phyloP scores from a whole-genome alignment of 192 early-diverging fungal genomes.

The Backusella sp. region DNA sequence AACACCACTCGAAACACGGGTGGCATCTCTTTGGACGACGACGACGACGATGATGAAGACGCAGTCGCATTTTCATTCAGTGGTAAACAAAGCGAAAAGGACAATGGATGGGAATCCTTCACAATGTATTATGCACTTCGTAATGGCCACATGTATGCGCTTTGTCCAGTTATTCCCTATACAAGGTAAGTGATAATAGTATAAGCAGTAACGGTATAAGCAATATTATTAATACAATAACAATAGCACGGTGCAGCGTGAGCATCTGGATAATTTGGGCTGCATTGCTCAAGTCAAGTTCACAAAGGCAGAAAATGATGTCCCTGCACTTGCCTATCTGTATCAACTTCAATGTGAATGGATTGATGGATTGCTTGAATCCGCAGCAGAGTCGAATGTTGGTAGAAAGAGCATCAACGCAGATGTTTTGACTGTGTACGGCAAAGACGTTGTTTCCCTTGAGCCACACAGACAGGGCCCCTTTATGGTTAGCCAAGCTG shows the following conservation, averaged over 20 bases:
- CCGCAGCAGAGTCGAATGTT: slow-evolving; percentile 23
- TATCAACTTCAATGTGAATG: slow-evolving; percentile 43
- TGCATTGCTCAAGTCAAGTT: background rate
- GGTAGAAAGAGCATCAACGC: slow-evolving; percentile 19
- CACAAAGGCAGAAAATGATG: background rate
- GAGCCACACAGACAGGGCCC: slow-evolving; percentile 48
- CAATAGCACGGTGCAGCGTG: slow-evolving; percentile 26
- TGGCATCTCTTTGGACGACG: slow-evolving; percentile 11
- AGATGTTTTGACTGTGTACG: slow-evolving; percentile 14
- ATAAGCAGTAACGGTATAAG: background rate
- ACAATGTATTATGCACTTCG: slow-evolving; percentile 70
- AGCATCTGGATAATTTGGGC: slow-evolving; percentile 16
- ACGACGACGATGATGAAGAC: slow-evolving; percentile 19
- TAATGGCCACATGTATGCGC: slow-evolving; percentile 67
- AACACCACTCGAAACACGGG: background rate
- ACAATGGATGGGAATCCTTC: slow-evolving; percentile 64
- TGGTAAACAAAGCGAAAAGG: slow-evolving; percentile 23
- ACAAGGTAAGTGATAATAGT: slow-evolving; percentile 44
- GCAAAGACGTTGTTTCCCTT: background rate
- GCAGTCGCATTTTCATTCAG: slow-evolving; percentile 19
- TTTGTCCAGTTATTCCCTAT: slow-evolving; percentile 78
- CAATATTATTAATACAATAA: background rate
- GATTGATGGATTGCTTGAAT: slow-evolving; percentile 42
- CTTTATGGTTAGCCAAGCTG: slow-evolving; percentile 39
- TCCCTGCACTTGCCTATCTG: background rate